A percentile compares a stretch with the other conserved stretches of the same genome.
phyloP scores from a whole-genome alignment of 1,284 basidiomycete species.

The Ganoderma lingzhi region DNA sequence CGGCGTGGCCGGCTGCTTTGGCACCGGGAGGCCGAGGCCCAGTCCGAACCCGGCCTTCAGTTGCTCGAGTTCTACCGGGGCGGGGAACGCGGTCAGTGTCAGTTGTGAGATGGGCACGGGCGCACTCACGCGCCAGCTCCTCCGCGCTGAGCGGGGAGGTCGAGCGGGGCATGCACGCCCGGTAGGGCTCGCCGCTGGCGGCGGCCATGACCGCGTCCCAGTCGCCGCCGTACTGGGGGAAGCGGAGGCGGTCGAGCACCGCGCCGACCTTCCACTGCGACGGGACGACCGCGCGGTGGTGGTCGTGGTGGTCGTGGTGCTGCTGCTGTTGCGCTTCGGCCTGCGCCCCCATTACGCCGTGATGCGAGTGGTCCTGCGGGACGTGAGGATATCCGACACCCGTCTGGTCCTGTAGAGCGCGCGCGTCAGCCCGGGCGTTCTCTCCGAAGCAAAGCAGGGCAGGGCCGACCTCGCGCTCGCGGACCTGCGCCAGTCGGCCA shows the following conservation, averaged over 20 bases:
- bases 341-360: not conserved
- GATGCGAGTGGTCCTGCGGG: not conserved
- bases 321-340: not conserved
- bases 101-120: not conserved
- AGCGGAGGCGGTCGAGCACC: conserved; percentile 23
- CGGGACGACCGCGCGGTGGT: conserved; percentile 16
- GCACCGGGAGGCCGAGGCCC: conserved; percentile 6
- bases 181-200: conserved; percentile 9
- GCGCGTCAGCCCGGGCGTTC: conserved; percentile 18
- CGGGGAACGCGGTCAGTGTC: not conserved
- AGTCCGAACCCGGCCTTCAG: conserved; percentile 15
- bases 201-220: conserved; percentile 12
- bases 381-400: not conserved
- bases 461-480: conserved; percentile 34
- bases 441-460: conserved; percentile 33
- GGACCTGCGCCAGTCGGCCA: conserved; percentile 32
- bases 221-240: conserved; percentile 19
- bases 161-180: conserved; percentile 10
- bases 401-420: conserved; percentile 8
- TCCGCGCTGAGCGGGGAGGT: conserved; percentile 21
- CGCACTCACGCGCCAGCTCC: conserved; percentile 20
- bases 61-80: conserved; percentile 1
- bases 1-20: not conserved
- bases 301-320: not conserved
- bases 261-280: conserved; percentile 28